Percentiles rank a stretch among this genome's conserved stretches.
phyloP scores from a whole-genome alignment of 345 rosid species.

The Brassica carinata region DNA sequence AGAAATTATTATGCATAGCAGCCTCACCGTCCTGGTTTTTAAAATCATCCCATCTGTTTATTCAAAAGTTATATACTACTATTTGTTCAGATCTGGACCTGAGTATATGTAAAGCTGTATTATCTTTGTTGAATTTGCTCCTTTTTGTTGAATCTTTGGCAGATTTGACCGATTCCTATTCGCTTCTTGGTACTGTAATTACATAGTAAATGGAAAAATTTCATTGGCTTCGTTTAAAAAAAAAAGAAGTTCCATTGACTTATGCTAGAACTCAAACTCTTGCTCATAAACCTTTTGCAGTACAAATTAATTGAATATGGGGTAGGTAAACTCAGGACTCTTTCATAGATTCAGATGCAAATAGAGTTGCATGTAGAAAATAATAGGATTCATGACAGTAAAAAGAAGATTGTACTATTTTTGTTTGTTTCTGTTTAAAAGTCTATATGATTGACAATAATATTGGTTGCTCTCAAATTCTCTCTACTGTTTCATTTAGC shows the following conservation, averaged over 20 bases:
- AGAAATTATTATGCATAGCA: not conserved
- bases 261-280: not conserved
- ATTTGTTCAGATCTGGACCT: conserved; percentile 9
- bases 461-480: not conserved
- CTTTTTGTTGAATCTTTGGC: not conserved
- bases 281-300: not conserved
- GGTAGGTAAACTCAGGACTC: not conserved
- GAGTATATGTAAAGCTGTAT: not conserved
- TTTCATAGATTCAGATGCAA: conserved; percentile 15
- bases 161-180: conserved; percentile 18
- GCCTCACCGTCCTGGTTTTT: conserved; percentile 1
- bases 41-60: not conserved
- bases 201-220: not conserved
- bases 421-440: not conserved
- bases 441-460: conserved; percentile 7
- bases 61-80: not conserved
- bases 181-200: not conserved
- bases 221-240: not conserved
- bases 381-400: not conserved
- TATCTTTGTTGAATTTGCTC: not conserved
- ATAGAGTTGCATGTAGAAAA: conserved; percentile 5
- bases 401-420: not conserved
- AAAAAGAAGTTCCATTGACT: not conserved
- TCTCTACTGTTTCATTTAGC: not conserved
- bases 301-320: not conserved